Evolutionary conservation across 495 filamentous ascomycete species (phyloP), one percentile per base, ranked within the genome.

Genomic region (Platismatia glauca): DNA sequence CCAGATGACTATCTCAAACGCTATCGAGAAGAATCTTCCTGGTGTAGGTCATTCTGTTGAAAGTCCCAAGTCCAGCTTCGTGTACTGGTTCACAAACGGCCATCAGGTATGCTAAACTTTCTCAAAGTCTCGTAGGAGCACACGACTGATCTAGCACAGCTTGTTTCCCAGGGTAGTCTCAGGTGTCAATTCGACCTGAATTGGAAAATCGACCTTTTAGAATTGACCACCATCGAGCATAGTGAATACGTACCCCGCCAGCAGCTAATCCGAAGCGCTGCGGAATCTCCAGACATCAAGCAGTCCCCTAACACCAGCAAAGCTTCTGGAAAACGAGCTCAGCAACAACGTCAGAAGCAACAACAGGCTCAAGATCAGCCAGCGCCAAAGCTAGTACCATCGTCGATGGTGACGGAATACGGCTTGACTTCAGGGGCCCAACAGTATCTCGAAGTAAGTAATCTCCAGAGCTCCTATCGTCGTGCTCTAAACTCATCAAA

Each of bases 71-170:
- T 81, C 84, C 31, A 88, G 78, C 63, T 81, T 90, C 50, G 80
- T 86, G 22, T 89, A 89, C 66, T 89, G 85, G 86, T 89, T 87
- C 63, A 80, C 84, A 16, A 84, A 84, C 67, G 83, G 82, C 52
- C 85, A 83, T 48, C 87, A 89, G 67, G 87, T 89, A 53, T 11
- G 15, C 33, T 79, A 71, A 81, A 53, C 18, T 20, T 4, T 34
- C 12, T 43, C 31, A 59, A 16, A 27, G 48, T 59, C 52, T 35
- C 13, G 50, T 39, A 33, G 16, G 41, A 22, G 65, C 57, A 60
- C 55, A n/a, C 37, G 63, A 3, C 60, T 76, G 34, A 78, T 58
- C 15, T 27, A 7, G 33, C 52, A 7, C 65, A 90, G 86, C 76
- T 91, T 41, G 82, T 90, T 55, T 79, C 83, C 1, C 81, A 72